A percentile compares a stretch with the other conserved stretches of the same genome.
Conservation (phyloP, 2,329 filamentous ascomycete genomes). For the Fusarium xyrophilum region DNA sequence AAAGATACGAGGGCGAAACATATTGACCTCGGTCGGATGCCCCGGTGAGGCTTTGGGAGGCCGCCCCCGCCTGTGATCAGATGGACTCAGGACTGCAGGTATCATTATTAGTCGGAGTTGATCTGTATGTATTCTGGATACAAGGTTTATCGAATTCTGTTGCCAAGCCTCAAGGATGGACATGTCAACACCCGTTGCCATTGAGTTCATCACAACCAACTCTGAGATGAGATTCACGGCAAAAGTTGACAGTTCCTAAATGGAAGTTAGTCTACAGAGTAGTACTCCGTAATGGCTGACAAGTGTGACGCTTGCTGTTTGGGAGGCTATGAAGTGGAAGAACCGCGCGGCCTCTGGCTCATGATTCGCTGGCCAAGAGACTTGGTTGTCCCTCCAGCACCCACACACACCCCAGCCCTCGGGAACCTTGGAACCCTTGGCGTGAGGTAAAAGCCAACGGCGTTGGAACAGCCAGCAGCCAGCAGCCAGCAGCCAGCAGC, state of each 20-base stretch:
- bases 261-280: not conserved
- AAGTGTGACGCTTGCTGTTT: not conserved
- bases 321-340: slow-evolving; percentile 26
- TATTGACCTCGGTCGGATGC: slow-evolving; percentile 13
- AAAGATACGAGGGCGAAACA: slow-evolving; percentile 22
- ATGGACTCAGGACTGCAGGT: not conserved
- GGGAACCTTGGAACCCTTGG: slow-evolving; percentile 18
- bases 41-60: slow-evolving; percentile 14
- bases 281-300: not conserved
- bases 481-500: too few species aligned
- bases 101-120: not conserved
- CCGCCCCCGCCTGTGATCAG: slow-evolving; percentile 2
- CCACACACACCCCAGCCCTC: slow-evolving; percentile 28
- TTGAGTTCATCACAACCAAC: not conserved
- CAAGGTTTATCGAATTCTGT: not conserved
- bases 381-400: slow-evolving; percentile 30
- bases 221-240: slow-evolving; percentile 4
- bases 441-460: not conserved
- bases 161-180: not conserved
- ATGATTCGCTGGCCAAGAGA: slow-evolving; percentile 22
- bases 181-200: slow-evolving; percentile 7
- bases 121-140: not conserved
- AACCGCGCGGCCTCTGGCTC: slow-evolving; percentile 29
- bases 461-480: too few species aligned
- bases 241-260: not conserved